Percentiles rank a stretch among this genome's conserved stretches.
phyloP scores from a whole-genome alignment of 1,284 basidiomycete genomes.

The Ceratobasidium sp. region DNA sequence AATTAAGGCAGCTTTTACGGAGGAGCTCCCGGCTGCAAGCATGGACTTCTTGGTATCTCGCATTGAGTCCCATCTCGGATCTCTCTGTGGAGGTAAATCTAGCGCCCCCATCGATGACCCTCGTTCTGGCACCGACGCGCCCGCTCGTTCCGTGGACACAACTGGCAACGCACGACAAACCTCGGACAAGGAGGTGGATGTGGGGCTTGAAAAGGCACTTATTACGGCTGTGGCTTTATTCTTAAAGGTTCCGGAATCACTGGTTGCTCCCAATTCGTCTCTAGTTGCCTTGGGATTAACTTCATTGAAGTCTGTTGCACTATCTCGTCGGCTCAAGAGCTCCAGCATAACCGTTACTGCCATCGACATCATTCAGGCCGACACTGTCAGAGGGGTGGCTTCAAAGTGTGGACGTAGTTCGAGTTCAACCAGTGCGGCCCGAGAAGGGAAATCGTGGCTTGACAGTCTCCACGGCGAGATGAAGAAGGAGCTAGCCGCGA shows the following conservation, averaged over 20 bases:
- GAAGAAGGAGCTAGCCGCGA: constrained; percentile 53
- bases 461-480: constrained; percentile 56
- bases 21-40: neutral
- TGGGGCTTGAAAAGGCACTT: neutral
- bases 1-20: constrained; percentile 20
- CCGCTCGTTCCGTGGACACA: neutral
- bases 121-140: neutral
- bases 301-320: constrained; percentile 59
- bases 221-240: constrained; percentile 13
- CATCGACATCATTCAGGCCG: constrained; percentile 38
- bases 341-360: constrained; percentile 19
- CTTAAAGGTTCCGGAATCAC: neutral
- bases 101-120: neutral
- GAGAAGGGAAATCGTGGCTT: constrained; percentile 10
- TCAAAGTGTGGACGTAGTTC: constrained; percentile 5
- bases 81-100: constrained; percentile 49
- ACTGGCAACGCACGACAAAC: neutral
- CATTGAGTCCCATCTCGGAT: constrained; percentile 40
- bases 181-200: neutral
- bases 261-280: constrained; percentile 52
- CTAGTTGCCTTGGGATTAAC: constrained; percentile 62
- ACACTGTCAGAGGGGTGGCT: constrained; percentile 3
- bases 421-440: neutral
- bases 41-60: neutral
- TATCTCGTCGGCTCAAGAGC: constrained; percentile 39